These are phyloP conservation scores for Apiotrichum siamense DNA, from an alignment of 1,284 basidiomycete genomes.

Conservation along the genomic window DNA sequence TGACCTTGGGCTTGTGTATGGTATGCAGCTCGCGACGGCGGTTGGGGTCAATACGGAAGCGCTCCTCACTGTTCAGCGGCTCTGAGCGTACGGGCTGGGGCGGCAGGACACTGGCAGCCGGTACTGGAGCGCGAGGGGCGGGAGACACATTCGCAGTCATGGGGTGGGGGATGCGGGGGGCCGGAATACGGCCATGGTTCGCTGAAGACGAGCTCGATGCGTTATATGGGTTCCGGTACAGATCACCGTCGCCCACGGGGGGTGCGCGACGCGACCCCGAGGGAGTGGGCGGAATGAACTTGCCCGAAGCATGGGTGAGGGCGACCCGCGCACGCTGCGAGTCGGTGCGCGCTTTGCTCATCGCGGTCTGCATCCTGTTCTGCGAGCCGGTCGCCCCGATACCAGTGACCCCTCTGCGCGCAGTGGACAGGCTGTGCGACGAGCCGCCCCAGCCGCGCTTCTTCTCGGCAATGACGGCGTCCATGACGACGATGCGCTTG, in stretches of 20 bases:
- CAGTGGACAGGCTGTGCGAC: neutral
- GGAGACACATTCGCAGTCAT: conserved; percentile 12
- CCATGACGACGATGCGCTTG: conserved; percentile 35
- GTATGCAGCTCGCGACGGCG: neutral
- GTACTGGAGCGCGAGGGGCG: conserved; percentile 4
- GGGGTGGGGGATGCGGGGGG: conserved; percentile 1
- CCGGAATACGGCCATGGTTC: neutral
- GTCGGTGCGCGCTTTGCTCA: conserved; percentile 35
- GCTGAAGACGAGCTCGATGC: neutral
- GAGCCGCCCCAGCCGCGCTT: neutral
- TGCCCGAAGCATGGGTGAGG: conserved; percentile 37
- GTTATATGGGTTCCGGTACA: conserved; percentile 25
- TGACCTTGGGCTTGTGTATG: conserved; percentile 11
- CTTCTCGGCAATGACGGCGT: conserved; percentile 17
- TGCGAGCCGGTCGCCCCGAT: neutral
- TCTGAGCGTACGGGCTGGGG: neutral
- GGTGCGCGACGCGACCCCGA: neutral
- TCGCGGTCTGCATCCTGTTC: conserved; percentile 10
- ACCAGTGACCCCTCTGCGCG: conserved; percentile 1
- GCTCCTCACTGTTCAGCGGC: neutral
- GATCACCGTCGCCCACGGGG: neutral
- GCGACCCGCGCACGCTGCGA: conserved; percentile 34
- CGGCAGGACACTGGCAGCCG: neutral
- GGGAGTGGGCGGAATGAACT: conserved; percentile 26
- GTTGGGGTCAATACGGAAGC: conserved; percentile 7